These are phyloP conservation scores for Elsinoe batatas DNA, from an alignment of 2,329 filamentous ascomycete species.

Conservation along the genomic window DNA sequence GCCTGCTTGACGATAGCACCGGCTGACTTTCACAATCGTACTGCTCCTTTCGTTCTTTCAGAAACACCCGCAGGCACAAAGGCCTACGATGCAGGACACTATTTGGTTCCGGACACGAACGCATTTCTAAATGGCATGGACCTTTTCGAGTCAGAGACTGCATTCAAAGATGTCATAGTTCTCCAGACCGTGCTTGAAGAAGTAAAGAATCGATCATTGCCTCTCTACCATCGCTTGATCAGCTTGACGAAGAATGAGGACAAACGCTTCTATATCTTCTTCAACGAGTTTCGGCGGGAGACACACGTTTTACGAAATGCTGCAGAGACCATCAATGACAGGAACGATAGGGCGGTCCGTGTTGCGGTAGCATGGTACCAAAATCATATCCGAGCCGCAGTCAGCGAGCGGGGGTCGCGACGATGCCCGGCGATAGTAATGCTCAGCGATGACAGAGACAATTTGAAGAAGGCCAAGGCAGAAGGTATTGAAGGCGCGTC, in stretches of 20 bases:
- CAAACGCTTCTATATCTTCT: slow-evolving; percentile 97
- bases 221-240: slow-evolving; percentile 87
- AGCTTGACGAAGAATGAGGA: slow-evolving; percentile 88
- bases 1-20: slow-evolving; percentile 63
- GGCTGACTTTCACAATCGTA: slow-evolving; percentile 71
- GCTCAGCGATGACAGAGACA: slow-evolving; percentile 86
- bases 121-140: slow-evolving; percentile 94
- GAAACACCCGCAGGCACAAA: slow-evolving; percentile 78
- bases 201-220: slow-evolving; percentile 83
- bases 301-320: slow-evolving; percentile 68
- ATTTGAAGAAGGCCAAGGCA: slow-evolving; percentile 67
- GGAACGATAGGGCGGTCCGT: slow-evolving; percentile 87
- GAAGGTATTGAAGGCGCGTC: slow-evolving; percentile 63
- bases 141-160: slow-evolving; percentile 80
- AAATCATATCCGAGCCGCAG: slow-evolving; percentile 61
- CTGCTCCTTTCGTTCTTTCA: slow-evolving; percentile 75
- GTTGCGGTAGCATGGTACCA: slow-evolving; percentile 83
- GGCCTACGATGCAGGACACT: slow-evolving; percentile 76
- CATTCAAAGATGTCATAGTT: slow-evolving; percentile 94
- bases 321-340: slow-evolving; percentile 87
- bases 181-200: slow-evolving; percentile 95
- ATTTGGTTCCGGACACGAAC: slow-evolving; percentile 93
- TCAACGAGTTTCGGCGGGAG: slow-evolving; percentile 94
- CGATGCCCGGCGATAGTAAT: slow-evolving; percentile 73
- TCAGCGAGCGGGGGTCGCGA: slow-evolving; percentile 43